Base-by-base conservation (phyloP, 306 rosid species). In the Cyclanthera cordifolia region DNA sequence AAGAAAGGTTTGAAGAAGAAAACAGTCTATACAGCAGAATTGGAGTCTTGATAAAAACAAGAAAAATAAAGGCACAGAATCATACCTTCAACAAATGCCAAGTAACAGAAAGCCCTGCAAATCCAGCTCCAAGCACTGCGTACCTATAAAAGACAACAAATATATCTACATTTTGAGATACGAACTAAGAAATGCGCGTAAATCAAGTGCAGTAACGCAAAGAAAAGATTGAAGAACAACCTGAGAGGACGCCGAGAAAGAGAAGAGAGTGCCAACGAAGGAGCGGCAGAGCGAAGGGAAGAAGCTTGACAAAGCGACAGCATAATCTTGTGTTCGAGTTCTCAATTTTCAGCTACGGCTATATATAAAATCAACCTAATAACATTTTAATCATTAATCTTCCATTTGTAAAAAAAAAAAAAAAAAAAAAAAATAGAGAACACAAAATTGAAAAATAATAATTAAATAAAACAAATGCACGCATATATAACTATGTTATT, bases 61-160 rank as follows among this genome's bases (percentile, higher is more conserved):
- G 39, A 41, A 24, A 75, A 69, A 75, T 4, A 68, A 25, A 69
- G 51, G 60, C 4, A 3, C 17, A 13, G 70, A 50, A 6, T 45
- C 39, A 55, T 71, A 82, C 96, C 49, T 81, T 84, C 45, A 92
- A 56, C 77, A 89, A 80, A 79, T 92, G 88, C 93, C 92, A 92
- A 32, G 86, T 85, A 2, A 92, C 96, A 0, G 96, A 87, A 59
- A 89, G 89, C 6, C 98, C 98, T 23, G 96, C 96, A 51, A 89
- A 89, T 15, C 98, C 96, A 79, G 97, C 96, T n/a, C 98, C 98
- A 70, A 92, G 95, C 37, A 92, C 95, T 2, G 95, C 96, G 66
- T 75, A 92, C 76, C 93, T 73, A 7, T 15, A 72, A 69, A 74
- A 19, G 39, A 68, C 9, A 23, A 17, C 72, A 53, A 8, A 48